Percentiles rank a stretch among this genome's conserved stretches.
Evolutionary conservation across 192 early-diverging fungal genomes (phyloP).

Genomic region (Cetraspora pellucida): DNA sequence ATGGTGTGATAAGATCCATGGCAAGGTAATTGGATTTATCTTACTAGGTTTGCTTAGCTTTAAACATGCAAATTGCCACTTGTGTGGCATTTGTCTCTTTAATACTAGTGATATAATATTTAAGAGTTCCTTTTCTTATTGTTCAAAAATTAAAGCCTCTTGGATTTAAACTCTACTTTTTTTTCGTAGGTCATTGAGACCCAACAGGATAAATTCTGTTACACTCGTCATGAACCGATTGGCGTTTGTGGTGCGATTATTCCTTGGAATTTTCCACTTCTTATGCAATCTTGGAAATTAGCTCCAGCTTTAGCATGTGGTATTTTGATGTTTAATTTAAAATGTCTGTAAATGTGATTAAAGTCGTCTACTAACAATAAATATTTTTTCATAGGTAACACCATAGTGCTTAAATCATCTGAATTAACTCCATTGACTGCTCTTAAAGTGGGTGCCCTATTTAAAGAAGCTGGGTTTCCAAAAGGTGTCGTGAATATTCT

Average conservation of each 20-base stretch:
- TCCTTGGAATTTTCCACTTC: constrained; percentile 77
- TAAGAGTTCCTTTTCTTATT: too few relatives aligned
- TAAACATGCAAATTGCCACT: too few relatives aligned
- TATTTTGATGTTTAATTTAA: constrained; percentile 30
- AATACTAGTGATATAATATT: too few relatives aligned
- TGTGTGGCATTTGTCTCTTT: too few relatives aligned
- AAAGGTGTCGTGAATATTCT: constrained; percentile 83
- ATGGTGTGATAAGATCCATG: constrained; percentile 63
- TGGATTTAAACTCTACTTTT: too few relatives aligned
- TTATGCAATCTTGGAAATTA: constrained; percentile 80
- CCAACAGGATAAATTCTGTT: constrained; percentile 32
- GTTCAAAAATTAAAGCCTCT: too few relatives aligned
- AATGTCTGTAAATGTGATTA: too few relatives aligned
- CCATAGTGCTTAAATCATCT: constrained; percentile 76
- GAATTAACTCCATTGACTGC: constrained; percentile 68
- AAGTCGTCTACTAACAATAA: too few relatives aligned
- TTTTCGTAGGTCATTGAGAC: not conserved
- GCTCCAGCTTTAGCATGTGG: constrained; percentile 63
- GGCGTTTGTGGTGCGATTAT: constrained; percentile 80
- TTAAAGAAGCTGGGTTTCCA: constrained; percentile 73
- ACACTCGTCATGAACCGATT: constrained; percentile 61
- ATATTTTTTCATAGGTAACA: constrained; percentile 37
- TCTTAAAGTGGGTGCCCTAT: constrained; percentile 64
- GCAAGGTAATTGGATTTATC: constrained; percentile 37
- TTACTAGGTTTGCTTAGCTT: too few relatives aligned